phyloP scores from a whole-genome alignment of 2,329 filamentous ascomycete species.

The Aquanectria penicillioides region DNA sequence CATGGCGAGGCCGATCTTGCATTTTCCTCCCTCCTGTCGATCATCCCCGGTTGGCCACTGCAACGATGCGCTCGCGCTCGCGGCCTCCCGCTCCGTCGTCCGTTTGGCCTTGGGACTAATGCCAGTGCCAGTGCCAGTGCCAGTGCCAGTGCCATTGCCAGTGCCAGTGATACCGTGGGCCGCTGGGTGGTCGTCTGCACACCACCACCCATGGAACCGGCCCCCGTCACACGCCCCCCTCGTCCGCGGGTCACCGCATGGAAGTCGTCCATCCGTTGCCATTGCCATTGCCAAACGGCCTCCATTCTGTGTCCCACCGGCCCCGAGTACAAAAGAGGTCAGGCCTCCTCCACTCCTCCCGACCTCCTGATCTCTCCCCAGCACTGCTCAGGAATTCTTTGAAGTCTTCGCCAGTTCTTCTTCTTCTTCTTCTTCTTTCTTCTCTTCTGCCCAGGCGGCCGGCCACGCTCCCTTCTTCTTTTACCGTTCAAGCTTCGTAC shows the following conservation, averaged over 20 bases:
- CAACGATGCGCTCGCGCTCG: no score
- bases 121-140: no score
- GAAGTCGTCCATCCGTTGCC: not conserved
- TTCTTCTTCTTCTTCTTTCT: conserved; percentile 25
- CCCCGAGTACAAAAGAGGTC: conserved; percentile 34
- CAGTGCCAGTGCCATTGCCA: no score
- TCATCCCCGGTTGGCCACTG: conserved; percentile 5
- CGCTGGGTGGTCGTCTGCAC: no score
- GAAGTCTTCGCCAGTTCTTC: conserved; percentile 25
- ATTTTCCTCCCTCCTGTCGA: conserved; percentile 17
- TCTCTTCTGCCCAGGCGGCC: conserved; percentile 24
- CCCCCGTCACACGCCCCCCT: not conserved
- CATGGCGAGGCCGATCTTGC: conserved; percentile 23
- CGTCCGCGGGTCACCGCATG: conserved; percentile 1
- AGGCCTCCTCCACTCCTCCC: conserved; percentile 20
- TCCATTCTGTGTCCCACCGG: conserved; percentile 4
- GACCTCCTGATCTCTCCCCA: conserved; percentile 23
- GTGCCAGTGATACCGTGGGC: no score
- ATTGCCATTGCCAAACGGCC: no score
- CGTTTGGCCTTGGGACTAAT: no score
- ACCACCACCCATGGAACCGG: not conserved
- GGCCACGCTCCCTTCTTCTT: conserved; percentile 19
- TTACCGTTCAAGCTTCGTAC: not conserved
- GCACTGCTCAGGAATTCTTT: conserved; percentile 40
- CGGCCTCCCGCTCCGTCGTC: no score